A percentile compares a stretch with the other conserved stretches of the same genome.
These are phyloP conservation scores for Trametes elegans DNA, from an alignment of 768 basidiomycete genomes.

Conservation along the genomic window DNA sequence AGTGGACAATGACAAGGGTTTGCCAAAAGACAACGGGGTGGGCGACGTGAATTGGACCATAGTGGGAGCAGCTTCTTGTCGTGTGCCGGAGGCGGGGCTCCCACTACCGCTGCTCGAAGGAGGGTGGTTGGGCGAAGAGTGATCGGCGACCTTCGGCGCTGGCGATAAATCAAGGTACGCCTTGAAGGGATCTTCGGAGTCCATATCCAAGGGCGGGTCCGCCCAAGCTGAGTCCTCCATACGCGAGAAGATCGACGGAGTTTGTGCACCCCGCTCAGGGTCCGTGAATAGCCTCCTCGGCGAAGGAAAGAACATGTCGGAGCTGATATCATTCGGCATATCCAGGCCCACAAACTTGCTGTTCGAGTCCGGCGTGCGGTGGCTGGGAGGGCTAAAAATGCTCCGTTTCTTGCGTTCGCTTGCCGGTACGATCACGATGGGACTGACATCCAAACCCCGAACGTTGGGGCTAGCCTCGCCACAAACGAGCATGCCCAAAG, in stretches of 20 bases:
- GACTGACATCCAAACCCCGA: slow-evolving; percentile 35
- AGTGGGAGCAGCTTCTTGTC: neutral
- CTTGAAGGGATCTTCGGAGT: slow-evolving; percentile 10
- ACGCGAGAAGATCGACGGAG: slow-evolving; percentile 5
- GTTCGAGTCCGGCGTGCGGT: neutral
- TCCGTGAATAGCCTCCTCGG: slow-evolving; percentile 24
- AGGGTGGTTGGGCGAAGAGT: slow-evolving; percentile 6
- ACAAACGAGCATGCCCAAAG: slow-evolving; percentile 60
- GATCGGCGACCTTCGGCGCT: neutral
- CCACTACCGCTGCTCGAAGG: slow-evolving; percentile 4
- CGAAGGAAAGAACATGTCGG: slow-evolving; percentile 15
- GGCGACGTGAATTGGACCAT: neutral
- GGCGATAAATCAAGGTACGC: slow-evolving; percentile 3
- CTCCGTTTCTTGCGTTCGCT: slow-evolving; percentile 37
- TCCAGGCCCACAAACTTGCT: slow-evolving; percentile 7
- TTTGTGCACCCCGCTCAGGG: slow-evolving; percentile 12
- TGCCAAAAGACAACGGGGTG: neutral
- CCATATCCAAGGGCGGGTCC: neutral
- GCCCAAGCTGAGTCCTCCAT: slow-evolving; percentile 8
- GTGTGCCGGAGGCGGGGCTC: neutral
- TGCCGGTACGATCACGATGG: slow-evolving; percentile 30
- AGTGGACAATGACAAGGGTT: neutral
- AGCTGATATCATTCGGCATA: slow-evolving; percentile 9
- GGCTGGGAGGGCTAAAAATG: slow-evolving; percentile 36
- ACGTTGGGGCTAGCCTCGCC: slow-evolving; percentile 43